phyloP scores from a whole-genome alignment of 805 yeast species.

The Hyphopichia homilentoma region DNA sequence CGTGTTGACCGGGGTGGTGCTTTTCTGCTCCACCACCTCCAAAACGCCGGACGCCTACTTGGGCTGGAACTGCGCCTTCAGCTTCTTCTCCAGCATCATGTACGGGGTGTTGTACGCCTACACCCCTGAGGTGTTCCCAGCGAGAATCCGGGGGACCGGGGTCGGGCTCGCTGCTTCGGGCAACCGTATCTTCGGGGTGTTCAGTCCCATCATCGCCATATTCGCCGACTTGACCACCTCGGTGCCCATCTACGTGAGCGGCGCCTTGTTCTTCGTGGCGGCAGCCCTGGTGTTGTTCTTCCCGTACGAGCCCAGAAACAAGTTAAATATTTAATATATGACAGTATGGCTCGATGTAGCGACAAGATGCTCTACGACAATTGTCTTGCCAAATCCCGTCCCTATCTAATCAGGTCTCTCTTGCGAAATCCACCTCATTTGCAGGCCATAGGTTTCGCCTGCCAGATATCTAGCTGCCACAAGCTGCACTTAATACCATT shows the following conservation, averaged over 20 bases:
- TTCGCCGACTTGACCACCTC: slow-evolving; percentile 52
- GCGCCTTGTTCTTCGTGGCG: slow-evolving; percentile 49
- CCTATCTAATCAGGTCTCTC: no score
- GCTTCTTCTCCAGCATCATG: slow-evolving; percentile 37
- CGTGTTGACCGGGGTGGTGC: slow-evolving; percentile 51
- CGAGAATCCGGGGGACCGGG: slow-evolving; percentile 41
- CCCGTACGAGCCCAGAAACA: slow-evolving; percentile 26
- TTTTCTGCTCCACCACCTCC: slow-evolving; percentile 60
- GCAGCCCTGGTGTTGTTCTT: slow-evolving; percentile 29
- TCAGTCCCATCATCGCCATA: slow-evolving; percentile 56
- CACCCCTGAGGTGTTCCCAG: slow-evolving; percentile 36
- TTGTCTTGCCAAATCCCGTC: no score
- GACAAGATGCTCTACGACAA: no score
- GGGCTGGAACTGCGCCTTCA: slow-evolving; percentile 50
- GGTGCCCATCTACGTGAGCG: slow-evolving; percentile 61
- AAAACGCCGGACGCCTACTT: slow-evolving; percentile 41
- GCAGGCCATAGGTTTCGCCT: no score
- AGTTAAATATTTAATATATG: slow-evolving; percentile 7
- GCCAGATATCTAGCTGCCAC: no score
- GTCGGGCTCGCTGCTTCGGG: slow-evolving; percentile 56
- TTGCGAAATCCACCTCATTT: no score
- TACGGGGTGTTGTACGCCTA: slow-evolving; percentile 30
- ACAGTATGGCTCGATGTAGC: no score
- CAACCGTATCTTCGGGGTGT: slow-evolving; percentile 49
- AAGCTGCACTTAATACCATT: no score